phyloP scores from a whole-genome alignment of 345 rosid genomes.

The Eutrema yunnanense region DNA sequence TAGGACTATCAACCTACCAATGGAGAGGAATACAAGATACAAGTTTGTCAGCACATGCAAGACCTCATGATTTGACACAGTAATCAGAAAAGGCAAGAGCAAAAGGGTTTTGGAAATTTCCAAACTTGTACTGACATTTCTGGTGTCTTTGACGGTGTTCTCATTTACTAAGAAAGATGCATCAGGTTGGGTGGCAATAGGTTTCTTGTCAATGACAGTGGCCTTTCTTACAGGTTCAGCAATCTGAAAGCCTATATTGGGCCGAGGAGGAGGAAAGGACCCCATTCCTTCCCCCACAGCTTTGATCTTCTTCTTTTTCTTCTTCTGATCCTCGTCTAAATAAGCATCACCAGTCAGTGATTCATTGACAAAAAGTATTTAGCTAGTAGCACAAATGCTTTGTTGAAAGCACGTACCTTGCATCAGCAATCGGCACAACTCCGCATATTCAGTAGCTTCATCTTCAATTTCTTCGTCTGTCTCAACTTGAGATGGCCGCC shows the following conservation, averaged over 20 bases:
- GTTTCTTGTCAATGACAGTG: slow-evolving; percentile 36
- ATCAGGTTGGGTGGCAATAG: slow-evolving; percentile 34
- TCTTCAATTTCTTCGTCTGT: slow-evolving; percentile 92
- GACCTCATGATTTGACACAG: not conserved
- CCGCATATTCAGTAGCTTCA: slow-evolving; percentile 94
- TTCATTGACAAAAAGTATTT: not conserved
- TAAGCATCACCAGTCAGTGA: slow-evolving; percentile 13
- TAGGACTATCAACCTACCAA: slow-evolving; percentile 57
- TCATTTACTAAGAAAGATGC: slow-evolving; percentile 39
- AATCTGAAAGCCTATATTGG: slow-evolving; percentile 38
- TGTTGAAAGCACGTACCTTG: slow-evolving; percentile 55
- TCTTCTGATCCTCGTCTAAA: slow-evolving; percentile 72
- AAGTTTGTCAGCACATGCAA: slow-evolving; percentile 8
- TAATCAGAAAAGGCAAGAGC: not conserved
- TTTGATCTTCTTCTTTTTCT: slow-evolving; percentile 74
- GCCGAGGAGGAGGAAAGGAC: slow-evolving; percentile 37
- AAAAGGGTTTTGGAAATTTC: not conserved
- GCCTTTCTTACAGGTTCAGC: slow-evolving; percentile 53
- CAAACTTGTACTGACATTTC: slow-evolving; percentile 46
- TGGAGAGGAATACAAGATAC: slow-evolving; percentile 13
- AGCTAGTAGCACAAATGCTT: slow-evolving; percentile 1
- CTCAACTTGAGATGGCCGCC: slow-evolving; percentile 67
- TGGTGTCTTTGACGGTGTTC: slow-evolving; percentile 39
- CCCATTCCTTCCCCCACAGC: slow-evolving; percentile 35
- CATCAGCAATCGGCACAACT: slow-evolving; percentile 86